phyloP scores from a whole-genome alignment of 2,329 filamentous ascomycete genomes.

The Colletotrichum musae region DNA sequence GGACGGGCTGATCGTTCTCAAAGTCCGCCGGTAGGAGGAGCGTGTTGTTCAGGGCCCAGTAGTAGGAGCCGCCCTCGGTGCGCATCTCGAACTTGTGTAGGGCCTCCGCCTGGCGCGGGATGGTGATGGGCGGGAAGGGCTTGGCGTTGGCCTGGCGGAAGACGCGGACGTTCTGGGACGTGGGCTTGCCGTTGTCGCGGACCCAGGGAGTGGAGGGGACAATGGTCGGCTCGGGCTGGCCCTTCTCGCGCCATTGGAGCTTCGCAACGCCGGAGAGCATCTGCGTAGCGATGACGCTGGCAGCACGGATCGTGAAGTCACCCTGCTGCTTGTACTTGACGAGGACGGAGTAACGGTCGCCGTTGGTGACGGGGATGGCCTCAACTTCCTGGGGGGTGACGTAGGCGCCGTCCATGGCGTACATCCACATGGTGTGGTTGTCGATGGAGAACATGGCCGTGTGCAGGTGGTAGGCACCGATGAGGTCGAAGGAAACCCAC shows the following conservation, averaged over 20 bases:
- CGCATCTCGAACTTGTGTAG: constrained; percentile 61
- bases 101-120: constrained; percentile 59
- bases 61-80: constrained; percentile 60
- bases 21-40: constrained; percentile 56
- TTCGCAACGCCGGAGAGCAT: constrained; percentile 67
- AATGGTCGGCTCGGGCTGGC: constrained; percentile 28
- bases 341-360: constrained; percentile 68
- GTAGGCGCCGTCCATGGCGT: constrained; percentile 68
- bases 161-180: constrained; percentile 56
- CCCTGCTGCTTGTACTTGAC: constrained; percentile 62
- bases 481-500: constrained; percentile 71
- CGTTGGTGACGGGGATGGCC: constrained; percentile 58
- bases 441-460: constrained; percentile 65
- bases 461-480: constrained; percentile 65
- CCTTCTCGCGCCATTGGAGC: constrained; percentile 55
- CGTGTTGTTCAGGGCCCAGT: constrained; percentile 67
- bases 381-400: constrained; percentile 61
- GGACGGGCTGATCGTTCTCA: constrained; percentile 56
- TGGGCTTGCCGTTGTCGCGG: constrained; percentile 61
- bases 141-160: constrained; percentile 59
- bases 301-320: constrained; percentile 69
- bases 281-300: constrained; percentile 64
- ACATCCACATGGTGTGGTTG: constrained; percentile 67
- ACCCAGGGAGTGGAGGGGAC: constrained; percentile 59
- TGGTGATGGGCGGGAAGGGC: constrained; percentile 63